phyloP scores from a whole-genome alignment of 495 filamentous ascomycete genomes.

The Neurospora sp. region DNA sequence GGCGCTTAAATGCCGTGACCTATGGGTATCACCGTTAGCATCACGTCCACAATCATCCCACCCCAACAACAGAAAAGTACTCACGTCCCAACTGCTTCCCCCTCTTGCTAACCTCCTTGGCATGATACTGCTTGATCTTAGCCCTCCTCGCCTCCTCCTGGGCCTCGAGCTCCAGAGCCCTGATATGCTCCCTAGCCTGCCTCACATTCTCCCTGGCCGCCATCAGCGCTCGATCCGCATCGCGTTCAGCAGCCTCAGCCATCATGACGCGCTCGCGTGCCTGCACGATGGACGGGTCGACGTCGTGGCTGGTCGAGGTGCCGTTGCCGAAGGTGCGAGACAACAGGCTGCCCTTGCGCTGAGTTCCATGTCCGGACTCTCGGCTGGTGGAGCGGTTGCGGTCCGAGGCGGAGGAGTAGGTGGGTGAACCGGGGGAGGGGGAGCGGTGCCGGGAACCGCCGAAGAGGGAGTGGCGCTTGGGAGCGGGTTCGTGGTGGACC shows the following conservation, averaged over 20 bases:
- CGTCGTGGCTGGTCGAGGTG: slow-evolving; percentile 17
- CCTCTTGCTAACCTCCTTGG: slow-evolving; percentile 50
- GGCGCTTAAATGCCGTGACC: not conserved
- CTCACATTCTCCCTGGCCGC: slow-evolving; percentile 46
- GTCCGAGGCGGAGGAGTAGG: slow-evolving; percentile 15
- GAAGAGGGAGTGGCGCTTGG: slow-evolving; percentile 33
- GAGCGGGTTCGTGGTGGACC: slow-evolving; percentile 13
- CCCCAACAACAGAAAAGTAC: slow-evolving; percentile 12
- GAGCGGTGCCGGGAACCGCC: slow-evolving; percentile 27
- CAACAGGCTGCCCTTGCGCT: slow-evolving; percentile 23
- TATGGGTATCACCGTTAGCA: not conserved
- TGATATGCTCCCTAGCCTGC: slow-evolving; percentile 52
- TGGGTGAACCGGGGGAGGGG: slow-evolving; percentile 23
- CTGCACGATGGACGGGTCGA: slow-evolving; percentile 48
- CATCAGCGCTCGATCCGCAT: slow-evolving; percentile 51
- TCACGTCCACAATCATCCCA: no score
- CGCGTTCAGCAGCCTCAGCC: slow-evolving; percentile 50
- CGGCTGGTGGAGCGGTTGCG: slow-evolving; percentile 9
- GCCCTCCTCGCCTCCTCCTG: slow-evolving; percentile 48
- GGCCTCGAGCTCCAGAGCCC: slow-evolving; percentile 51
- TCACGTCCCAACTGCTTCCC: slow-evolving; percentile 56
- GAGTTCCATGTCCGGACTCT: slow-evolving; percentile 3
- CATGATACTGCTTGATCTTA: slow-evolving; percentile 58
- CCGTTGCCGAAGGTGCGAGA: slow-evolving; percentile 37
- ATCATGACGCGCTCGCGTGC: slow-evolving; percentile 47